A percentile compares a stretch with the other conserved stretches of the same genome.
Conservation (phyloP, 2,329 filamentous ascomycete species). For the Aureobasidium namibiae region DNA sequence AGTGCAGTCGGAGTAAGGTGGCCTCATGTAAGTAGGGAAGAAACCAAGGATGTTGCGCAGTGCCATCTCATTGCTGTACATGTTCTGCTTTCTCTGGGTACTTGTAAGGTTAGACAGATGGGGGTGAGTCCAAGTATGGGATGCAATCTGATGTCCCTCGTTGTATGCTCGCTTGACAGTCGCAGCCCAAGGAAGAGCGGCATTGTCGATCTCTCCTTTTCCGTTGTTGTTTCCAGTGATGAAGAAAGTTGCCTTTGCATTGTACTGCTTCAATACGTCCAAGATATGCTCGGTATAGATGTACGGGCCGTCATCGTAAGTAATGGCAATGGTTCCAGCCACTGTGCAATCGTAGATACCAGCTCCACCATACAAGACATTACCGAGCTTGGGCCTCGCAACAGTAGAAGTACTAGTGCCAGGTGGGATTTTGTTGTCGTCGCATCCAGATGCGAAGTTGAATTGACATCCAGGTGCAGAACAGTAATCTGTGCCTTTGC, state of each 20-base stretch:
- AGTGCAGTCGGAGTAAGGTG: constrained; percentile 41
- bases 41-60: constrained; percentile 48
- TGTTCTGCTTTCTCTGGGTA: constrained; percentile 38
- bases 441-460: constrained; percentile 52
- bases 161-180: constrained; percentile 49
- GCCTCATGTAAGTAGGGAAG: constrained; percentile 48
- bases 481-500: constrained; percentile 48
- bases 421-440: constrained; percentile 47
- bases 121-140: constrained; percentile 49
- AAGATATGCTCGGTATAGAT: constrained; percentile 63
- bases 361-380: constrained; percentile 47
- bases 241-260: constrained; percentile 76
- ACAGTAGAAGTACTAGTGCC: constrained; percentile 49
- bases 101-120: constrained; percentile 38
- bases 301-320: constrained; percentile 80
- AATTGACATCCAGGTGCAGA: constrained; percentile 55
- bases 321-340: constrained; percentile 60
- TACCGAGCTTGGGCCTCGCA: constrained; percentile 45
- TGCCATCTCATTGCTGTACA: constrained; percentile 48
- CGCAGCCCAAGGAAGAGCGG: constrained; percentile 35
- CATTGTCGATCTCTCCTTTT: constrained; percentile 49
- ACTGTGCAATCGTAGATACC: constrained; percentile 50
- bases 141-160: constrained; percentile 54
- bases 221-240: constrained; percentile 57
- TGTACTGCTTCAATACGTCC: constrained; percentile 53